A percentile compares a stretch with the other conserved stretches of the same genome.
These are phyloP conservation scores for Fusarium chuoi DNA, from an alignment of 2,329 filamentous ascomycete genomes.

Conservation along the genomic window DNA sequence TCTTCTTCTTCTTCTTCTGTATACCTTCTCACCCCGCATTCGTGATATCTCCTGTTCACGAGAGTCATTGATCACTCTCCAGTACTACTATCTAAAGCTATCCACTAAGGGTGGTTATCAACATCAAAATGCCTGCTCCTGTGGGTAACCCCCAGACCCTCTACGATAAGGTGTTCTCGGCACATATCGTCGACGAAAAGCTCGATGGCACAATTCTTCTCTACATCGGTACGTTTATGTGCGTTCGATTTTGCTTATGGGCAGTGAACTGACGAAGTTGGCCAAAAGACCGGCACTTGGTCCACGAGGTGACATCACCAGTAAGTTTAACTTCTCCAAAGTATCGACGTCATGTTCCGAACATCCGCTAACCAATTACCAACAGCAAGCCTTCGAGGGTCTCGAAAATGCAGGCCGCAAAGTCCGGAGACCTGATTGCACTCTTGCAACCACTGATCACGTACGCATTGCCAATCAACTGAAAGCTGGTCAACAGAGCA, in stretches of 20 bases:
- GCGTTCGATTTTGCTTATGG: background rate
- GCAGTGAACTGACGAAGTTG: constrained; percentile 18
- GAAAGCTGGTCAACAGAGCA: background rate
- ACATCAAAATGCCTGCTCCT: constrained; percentile 76
- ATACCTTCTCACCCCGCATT: constrained; percentile 5
- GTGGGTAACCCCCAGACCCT: constrained; percentile 81
- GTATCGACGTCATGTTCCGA: constrained; percentile 3
- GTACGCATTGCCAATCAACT: constrained; percentile 63
- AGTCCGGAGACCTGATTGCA: constrained; percentile 95
- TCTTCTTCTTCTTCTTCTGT: background rate
- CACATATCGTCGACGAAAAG: constrained; percentile 95
- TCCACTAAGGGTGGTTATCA: constrained; percentile 3
- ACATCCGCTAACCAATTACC: constrained; percentile 25
- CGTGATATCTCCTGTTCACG: background rate
- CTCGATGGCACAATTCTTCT: constrained; percentile 91
- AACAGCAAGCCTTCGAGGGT: constrained; percentile 94
- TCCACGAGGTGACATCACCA: constrained; percentile 98
- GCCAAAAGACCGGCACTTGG: constrained; percentile 83
- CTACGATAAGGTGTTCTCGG: constrained; percentile 97
- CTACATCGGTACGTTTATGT: constrained; percentile 79
- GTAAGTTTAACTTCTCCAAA: constrained; percentile 60
- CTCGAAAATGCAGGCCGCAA: constrained; percentile 87
- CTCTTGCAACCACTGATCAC: constrained; percentile 95
- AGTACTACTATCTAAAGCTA: background rate
- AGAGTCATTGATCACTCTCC: background rate